Conservation (phyloP, 768 basidiomycete species). For the Calocera cornea region DNA sequence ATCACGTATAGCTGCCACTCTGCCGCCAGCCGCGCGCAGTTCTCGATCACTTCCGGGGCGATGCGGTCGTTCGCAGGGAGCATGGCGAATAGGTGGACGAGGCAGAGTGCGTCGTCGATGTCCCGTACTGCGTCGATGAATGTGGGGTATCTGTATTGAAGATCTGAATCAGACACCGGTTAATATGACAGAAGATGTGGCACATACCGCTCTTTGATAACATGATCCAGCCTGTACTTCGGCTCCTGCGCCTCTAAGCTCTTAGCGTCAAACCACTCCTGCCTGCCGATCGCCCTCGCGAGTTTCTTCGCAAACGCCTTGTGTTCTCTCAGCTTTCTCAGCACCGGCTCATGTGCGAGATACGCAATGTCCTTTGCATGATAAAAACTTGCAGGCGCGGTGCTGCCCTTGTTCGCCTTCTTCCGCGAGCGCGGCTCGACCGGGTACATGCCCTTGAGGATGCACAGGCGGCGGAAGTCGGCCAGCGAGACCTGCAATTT, state of each 20-base stretch:
- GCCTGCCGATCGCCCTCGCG: slow-evolving; percentile 77
- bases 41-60: slow-evolving; percentile 70
- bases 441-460: slow-evolving; percentile 96
- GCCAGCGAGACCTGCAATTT: slow-evolving; percentile 93
- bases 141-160: slow-evolving; percentile 70
- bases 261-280: slow-evolving; percentile 92
- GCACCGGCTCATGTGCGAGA: slow-evolving; percentile 88
- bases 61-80: slow-evolving; percentile 77
- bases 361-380: slow-evolving; percentile 97
- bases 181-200: neutral
- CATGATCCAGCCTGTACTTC: slow-evolving; percentile 81
- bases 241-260: slow-evolving; percentile 88
- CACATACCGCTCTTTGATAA: slow-evolving; percentile 87
- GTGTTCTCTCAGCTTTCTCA: slow-evolving; percentile 88
- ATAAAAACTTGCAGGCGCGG: slow-evolving; percentile 94
- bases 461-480: slow-evolving; percentile 92
- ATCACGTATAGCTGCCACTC: slow-evolving; percentile 98
- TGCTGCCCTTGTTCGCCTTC: slow-evolving; percentile 92
- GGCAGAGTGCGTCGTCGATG: slow-evolving; percentile 92
- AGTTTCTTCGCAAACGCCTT: slow-evolving; percentile 98
- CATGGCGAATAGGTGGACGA: slow-evolving; percentile 83
- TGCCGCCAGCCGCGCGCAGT: slow-evolving; percentile 75
- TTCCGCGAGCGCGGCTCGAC: slow-evolving; percentile 87
- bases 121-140: slow-evolving; percentile 92
- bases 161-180: neutral